phyloP scores from a whole-genome alignment of 805 yeast genomes.

The Wickerhamomyces alni region DNA sequence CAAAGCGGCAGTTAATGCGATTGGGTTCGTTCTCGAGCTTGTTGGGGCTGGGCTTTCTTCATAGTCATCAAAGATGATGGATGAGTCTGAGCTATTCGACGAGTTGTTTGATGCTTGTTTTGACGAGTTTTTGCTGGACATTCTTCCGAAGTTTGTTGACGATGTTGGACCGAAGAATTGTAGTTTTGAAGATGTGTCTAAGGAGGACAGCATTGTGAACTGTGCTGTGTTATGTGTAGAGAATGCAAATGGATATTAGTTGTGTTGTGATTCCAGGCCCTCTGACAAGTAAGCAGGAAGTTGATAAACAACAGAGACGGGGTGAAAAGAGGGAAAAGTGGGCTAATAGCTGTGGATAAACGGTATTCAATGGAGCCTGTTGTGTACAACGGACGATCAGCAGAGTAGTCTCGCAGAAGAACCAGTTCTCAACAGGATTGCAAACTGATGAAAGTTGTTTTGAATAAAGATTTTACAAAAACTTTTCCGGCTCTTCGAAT shows the following conservation, averaged over 20 bases:
- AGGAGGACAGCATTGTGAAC: slow-evolving; percentile 15
- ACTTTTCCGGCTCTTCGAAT: slow-evolving; percentile 15
- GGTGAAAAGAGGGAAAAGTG: too few species aligned
- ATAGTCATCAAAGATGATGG: slow-evolving; percentile 18
- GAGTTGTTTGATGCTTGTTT: slow-evolving; percentile 1
- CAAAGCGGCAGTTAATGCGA: slow-evolving; percentile 6
- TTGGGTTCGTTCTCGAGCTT: not conserved
- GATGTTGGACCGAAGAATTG: slow-evolving; percentile 5
- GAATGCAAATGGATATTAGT: not conserved
- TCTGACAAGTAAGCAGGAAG: too few species aligned
- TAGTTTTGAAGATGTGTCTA: slow-evolving; percentile 13
- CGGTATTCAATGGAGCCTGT: too few species aligned
- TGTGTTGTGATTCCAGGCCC: too few species aligned
- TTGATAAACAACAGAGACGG: too few species aligned
- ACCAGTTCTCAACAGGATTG: not conserved
- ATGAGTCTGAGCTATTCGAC: slow-evolving; percentile 13
- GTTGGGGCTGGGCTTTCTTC: slow-evolving; percentile 1
- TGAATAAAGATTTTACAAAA: not conserved
- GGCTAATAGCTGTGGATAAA: too few species aligned
- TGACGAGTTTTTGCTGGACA: slow-evolving; percentile 8
- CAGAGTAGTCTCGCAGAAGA: too few species aligned
- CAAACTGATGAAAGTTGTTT: not conserved
- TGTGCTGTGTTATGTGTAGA: not conserved
- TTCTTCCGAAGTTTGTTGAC: slow-evolving; percentile 11
- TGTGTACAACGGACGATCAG: too few species aligned